Base-by-base conservation (phyloP, 2,329 filamentous ascomycete species). In the Hymenoscyphus albidus region DNA sequence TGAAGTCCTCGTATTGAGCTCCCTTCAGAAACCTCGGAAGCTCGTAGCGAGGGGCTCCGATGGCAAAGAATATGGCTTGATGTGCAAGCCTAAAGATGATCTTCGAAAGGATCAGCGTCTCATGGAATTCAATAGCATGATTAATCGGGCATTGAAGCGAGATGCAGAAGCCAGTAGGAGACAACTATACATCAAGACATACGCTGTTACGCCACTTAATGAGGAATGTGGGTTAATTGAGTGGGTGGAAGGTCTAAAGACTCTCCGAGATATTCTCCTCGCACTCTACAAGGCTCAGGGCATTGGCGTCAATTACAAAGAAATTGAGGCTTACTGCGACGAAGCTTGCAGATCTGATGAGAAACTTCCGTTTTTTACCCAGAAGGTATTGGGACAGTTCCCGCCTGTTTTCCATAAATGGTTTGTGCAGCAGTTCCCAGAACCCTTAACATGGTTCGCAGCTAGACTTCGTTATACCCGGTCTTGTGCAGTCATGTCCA, bases 61-160 rank as follows among this genome's bases (percentile, higher is more conserved):
- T 77, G 95, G 96, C 7, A 90, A 89, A 65, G 83, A 84, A 18
- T 99, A 99, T 76, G 91, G 92, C 69, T 85, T 99, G 7, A 83
- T 99, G 63, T 96, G 96, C 80, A 99, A 99, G 74, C 96, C 95
- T 9, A 98, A 98, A 76, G 95, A 99, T 75, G 96, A 99, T 76
- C 84, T 99, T 31, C 90, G 95, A 60, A 99, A 96, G 70, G 96
- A 99, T 73, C 94, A 98, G 76, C 92, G 95, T 61, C 87, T 99
- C 22, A 99, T 99, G 93, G 96, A 99, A 75, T 99, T 99, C 81
- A 99, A 98, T 76, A 88, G 90, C 57, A 95, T 98, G 86, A 98
- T 99, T 80, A 99, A 99, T 76, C 86, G 95, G 65, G 92, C 94
- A 2, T 79, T 99, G 64, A 97, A 97, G 75, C 88, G 91, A 67